Percentiles rank a stretch among this genome's conserved stretches.
phyloP scores from a whole-genome alignment of 768 basidiomycete species.

The Zangia roseola region DNA sequence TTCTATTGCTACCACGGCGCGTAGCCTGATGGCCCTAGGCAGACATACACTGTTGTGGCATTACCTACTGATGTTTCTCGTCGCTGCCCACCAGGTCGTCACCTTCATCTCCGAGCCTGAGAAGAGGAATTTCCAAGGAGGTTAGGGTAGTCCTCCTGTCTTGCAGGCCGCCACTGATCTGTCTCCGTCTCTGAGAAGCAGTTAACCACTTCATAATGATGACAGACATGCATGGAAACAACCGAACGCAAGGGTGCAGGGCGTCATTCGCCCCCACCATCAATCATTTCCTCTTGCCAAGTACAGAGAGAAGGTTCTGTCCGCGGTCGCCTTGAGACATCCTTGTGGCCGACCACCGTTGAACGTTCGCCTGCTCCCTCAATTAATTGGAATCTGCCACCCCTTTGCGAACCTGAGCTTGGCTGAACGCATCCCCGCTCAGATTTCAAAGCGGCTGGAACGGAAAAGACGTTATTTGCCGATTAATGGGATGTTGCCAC shows the following conservation, averaged over 20 bases:
- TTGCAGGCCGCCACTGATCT: slow-evolving; percentile 20
- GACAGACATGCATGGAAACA: slow-evolving; percentile 11
- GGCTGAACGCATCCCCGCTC: slow-evolving; percentile 1
- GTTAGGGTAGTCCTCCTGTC: slow-evolving; percentile 13
- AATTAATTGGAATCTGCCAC: slow-evolving; percentile 23
- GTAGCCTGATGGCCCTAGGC: slow-evolving; percentile 23
- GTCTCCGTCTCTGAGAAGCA: slow-evolving; percentile 1
- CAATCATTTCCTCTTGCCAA: slow-evolving; percentile 13
- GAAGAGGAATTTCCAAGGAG: slow-evolving; percentile 15
- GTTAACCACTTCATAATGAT: slow-evolving; percentile 13
- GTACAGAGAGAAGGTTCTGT: slow-evolving; percentile 1
- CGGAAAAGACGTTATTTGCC: neutral
- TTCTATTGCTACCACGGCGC: slow-evolving; percentile 22
- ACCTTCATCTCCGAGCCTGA: slow-evolving; percentile 25
- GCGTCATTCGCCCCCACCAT: slow-evolving; percentile 4
- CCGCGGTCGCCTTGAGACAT: slow-evolving; percentile 28
- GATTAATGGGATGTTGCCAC: slow-evolving; percentile 22
- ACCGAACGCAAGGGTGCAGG: slow-evolving; percentile 9
- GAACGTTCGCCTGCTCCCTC: slow-evolving; percentile 10
- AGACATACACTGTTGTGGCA: slow-evolving; percentile 1
- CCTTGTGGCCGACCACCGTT: slow-evolving; percentile 18
- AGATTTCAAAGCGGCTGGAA: slow-evolving; percentile 10
- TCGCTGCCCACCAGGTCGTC: slow-evolving; percentile 4
- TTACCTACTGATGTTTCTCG: slow-evolving; percentile 9
- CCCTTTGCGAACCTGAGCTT: slow-evolving; percentile 4